Percentiles rank a stretch among this genome's conserved stretches.
phyloP scores from a whole-genome alignment of 2,329 filamentous ascomycete genomes.

The Akanthomyces dipterigenus region DNA sequence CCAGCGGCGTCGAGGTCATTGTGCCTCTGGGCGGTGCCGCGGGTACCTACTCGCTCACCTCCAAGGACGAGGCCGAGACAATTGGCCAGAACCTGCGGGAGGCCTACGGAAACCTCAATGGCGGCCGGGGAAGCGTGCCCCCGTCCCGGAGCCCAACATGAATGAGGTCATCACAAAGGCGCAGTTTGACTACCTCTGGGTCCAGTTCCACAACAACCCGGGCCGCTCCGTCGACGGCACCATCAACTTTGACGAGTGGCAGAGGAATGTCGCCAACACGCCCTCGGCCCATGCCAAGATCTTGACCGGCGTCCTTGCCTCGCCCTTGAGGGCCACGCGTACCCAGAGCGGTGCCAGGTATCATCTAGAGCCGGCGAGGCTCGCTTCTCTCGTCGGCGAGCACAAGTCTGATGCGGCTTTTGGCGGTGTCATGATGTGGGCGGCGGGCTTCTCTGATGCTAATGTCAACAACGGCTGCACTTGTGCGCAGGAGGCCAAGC shows the following conservation, averaged over 20 bases:
- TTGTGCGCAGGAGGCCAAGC: constrained; percentile 14
- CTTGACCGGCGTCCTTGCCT: constrained; percentile 28
- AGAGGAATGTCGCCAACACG: constrained; percentile 19
- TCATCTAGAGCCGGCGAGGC: constrained; percentile 21
- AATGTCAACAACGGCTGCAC: constrained; percentile 15
- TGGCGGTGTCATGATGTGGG: constrained; percentile 24
- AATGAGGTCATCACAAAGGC: constrained; percentile 30
- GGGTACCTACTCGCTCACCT: constrained; percentile 9
- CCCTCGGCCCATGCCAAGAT: constrained; percentile 27
- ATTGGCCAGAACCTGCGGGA: constrained; percentile 17
- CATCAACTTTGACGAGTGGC: constrained; percentile 31
- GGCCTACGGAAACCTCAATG: constrained; percentile 13
- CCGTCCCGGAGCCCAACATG: constrained; percentile 29
- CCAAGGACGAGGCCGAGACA: constrained; percentile 10
- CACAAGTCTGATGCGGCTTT: constrained; percentile 24
- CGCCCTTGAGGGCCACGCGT: constrained; percentile 16
- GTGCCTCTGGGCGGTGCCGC: constrained; percentile 15
- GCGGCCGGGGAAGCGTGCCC: constrained; percentile 5
- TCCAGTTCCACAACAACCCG: constrained; percentile 41
- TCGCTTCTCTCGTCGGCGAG: constrained; percentile 22
- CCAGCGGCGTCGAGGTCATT: constrained; percentile 15
- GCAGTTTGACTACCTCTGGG: constrained; percentile 34
- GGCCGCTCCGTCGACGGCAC: constrained; percentile 28
- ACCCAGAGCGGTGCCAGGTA: constrained; percentile 18
- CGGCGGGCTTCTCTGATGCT: constrained; percentile 13